Percentiles rank a stretch among this genome's conserved stretches.
Conservation (phyloP, 345 rosid species). For the Eucalyptus polybractea region DNA sequence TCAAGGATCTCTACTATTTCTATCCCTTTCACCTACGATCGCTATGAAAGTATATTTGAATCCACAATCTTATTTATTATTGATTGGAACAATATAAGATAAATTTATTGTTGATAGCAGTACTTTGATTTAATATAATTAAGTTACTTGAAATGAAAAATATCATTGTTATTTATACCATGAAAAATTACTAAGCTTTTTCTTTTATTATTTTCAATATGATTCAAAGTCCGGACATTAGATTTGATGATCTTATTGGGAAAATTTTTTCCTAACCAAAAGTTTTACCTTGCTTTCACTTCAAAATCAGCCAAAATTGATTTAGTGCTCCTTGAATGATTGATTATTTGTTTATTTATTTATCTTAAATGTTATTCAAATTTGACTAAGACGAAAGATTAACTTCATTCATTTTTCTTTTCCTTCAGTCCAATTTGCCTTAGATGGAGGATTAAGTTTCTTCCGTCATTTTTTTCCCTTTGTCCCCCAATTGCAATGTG, state of each 20-base stretch:
- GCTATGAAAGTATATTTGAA: too few relatives aligned
- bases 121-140: background rate
- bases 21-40: fast-evolving
- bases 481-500: background rate
- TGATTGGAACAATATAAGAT: too few relatives aligned
- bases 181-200: background rate
- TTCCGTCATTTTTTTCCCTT: background rate
- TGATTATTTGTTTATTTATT: too few relatives aligned
- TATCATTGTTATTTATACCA: too few relatives aligned
- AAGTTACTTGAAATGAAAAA: background rate
- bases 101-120: background rate
- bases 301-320: background rate
- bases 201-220: background rate
- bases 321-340: background rate
- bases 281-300: background rate
- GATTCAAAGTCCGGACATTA: fast-evolving
- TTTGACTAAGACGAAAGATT: background rate
- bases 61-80: too few relatives aligned
- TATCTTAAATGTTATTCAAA: background rate
- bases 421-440: background rate
- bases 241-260: background rate
- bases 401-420: background rate
- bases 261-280: too few relatives aligned
- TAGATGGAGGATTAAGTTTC: background rate
- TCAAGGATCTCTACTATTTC: fast-evolving